These are phyloP conservation scores for Ramularia endophylla DNA, from an alignment of 2,329 filamentous ascomycete species.

Conservation along the genomic window DNA sequence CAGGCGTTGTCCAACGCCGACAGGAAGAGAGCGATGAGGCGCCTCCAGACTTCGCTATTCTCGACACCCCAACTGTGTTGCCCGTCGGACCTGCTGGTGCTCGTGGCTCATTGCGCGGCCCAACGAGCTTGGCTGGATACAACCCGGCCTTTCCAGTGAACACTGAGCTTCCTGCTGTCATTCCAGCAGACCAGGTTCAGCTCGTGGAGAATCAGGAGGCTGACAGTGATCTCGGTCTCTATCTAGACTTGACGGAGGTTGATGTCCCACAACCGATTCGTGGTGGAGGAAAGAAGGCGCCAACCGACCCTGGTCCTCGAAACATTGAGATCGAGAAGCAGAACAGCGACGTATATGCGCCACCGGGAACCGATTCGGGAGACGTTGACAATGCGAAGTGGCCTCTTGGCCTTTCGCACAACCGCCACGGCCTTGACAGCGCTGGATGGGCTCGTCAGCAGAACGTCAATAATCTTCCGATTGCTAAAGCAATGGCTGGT, in stretches of 20 bases:
- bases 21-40: constrained; percentile 3
- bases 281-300: constrained; percentile 28
- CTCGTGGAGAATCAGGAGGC: constrained; percentile 33
- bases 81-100: constrained; percentile 28
- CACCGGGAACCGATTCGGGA: constrained; percentile 36
- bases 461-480: constrained; percentile 34
- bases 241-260: constrained; percentile 33
- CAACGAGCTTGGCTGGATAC: constrained; percentile 29
- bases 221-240: constrained; percentile 34
- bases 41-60: constrained; percentile 17
- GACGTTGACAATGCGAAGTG: constrained; percentile 37
- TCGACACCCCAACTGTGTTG: constrained; percentile 5
- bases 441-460: constrained; percentile 39
- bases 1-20: constrained; percentile 6
- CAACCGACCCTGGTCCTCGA: constrained; percentile 35
- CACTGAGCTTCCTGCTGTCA: constrained; percentile 27
- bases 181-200: constrained; percentile 33
- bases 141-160: constrained; percentile 29
- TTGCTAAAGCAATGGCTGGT: constrained; percentile 38
- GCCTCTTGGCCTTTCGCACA: constrained; percentile 32
- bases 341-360: constrained; percentile 36
- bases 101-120: constrained; percentile 33
- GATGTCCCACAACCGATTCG: constrained; percentile 39
- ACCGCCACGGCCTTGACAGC: constrained; percentile 35
- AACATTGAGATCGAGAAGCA: constrained; percentile 33